A percentile compares a stretch with the other conserved stretches of the same genome.
These are phyloP conservation scores for Puccinia triticina DNA, from an alignment of 1,284 basidiomycete genomes.

Conservation along the genomic window DNA sequence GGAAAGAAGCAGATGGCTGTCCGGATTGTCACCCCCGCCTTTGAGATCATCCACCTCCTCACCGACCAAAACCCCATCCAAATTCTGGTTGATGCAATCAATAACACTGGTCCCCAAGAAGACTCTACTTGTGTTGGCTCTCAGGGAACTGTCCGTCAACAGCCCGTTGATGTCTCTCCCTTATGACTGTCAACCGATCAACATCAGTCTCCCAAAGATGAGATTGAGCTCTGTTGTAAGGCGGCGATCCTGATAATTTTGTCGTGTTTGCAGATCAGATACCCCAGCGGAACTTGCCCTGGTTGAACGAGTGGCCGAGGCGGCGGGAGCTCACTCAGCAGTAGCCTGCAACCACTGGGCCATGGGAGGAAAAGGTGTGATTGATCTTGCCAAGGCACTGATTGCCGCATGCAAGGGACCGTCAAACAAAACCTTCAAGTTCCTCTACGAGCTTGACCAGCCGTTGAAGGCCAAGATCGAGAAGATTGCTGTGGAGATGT, in stretches of 20 bases:
- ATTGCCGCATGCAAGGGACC: constrained; percentile 73
- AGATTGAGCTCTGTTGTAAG: neutral
- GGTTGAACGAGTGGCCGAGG: constrained; percentile 76
- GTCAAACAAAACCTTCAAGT: constrained; percentile 78
- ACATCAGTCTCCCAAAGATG: constrained; percentile 66
- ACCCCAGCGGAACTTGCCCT: constrained; percentile 86
- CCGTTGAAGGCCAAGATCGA: constrained; percentile 84
- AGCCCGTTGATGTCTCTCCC: constrained; percentile 99
- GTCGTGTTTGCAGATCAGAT: constrained; percentile 70
- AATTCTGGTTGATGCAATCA: constrained; percentile 96
- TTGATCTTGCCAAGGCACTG: constrained; percentile 82
- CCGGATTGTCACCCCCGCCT: constrained; percentile 98
- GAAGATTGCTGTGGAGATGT: constrained; percentile 84
- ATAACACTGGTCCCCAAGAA: constrained; percentile 99
- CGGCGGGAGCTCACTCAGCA: constrained; percentile 89
- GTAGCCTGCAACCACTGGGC: constrained; percentile 97
- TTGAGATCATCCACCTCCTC: constrained; percentile 99
- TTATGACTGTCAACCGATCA: constrained; percentile 93
- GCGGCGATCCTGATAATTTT: constrained; percentile 43
- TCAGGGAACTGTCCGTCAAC: constrained; percentile 98
- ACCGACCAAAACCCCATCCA: constrained; percentile 99
- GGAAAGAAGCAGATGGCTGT: constrained; percentile 99
- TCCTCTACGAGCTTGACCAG: constrained; percentile 76
- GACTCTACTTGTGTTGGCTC: constrained; percentile 99
- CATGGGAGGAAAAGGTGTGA: constrained; percentile 83